phyloP scores from a whole-genome alignment of 768 basidiomycete genomes.

The Xerocomellus amylosporus region DNA sequence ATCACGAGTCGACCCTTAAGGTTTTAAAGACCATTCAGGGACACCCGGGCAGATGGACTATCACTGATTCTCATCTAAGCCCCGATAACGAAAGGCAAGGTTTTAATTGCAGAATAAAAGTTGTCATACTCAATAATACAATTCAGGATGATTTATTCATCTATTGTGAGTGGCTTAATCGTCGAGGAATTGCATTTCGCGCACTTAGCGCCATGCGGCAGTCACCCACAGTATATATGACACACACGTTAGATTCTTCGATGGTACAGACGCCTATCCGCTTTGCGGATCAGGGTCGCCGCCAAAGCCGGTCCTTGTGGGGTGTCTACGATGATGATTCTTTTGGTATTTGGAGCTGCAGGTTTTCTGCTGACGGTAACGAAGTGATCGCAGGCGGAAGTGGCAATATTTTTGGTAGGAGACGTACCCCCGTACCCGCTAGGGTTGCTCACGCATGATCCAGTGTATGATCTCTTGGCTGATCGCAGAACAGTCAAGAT shows the following conservation, averaged over 20 bases:
- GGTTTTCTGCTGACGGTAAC: slow-evolving; percentile 94
- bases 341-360: slow-evolving; percentile 88
- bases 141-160: slow-evolving; percentile 85
- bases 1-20: slow-evolving; percentile 49
- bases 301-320: slow-evolving; percentile 34
- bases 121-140: slow-evolving; percentile 1
- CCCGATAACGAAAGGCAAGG: slow-evolving; percentile 79
- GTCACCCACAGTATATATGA: slow-evolving; percentile 74
- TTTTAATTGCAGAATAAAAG: slow-evolving; percentile 48
- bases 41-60: slow-evolving; percentile 81
- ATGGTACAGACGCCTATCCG: slow-evolving; percentile 59
- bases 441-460: neutral
- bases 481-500: slow-evolving; percentile 81
- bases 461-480: slow-evolving; percentile 89
- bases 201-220: slow-evolving; percentile 29
- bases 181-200: neutral
- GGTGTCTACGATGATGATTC: slow-evolving; percentile 40
- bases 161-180: slow-evolving; percentile 51
- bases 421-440: neutral
- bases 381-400: slow-evolving; percentile 93
- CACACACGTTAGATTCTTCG: slow-evolving; percentile 63
- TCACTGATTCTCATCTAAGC: slow-evolving; percentile 91
- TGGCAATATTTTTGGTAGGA: slow-evolving; percentile 70
- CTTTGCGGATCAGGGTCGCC: slow-evolving; percentile 48
- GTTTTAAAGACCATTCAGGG: slow-evolving; percentile 70